Percentiles rank a stretch among this genome's conserved stretches.
Conservation (phyloP, 2,329 filamentous ascomycete genomes). For the Stachybotrys elegans region DNA sequence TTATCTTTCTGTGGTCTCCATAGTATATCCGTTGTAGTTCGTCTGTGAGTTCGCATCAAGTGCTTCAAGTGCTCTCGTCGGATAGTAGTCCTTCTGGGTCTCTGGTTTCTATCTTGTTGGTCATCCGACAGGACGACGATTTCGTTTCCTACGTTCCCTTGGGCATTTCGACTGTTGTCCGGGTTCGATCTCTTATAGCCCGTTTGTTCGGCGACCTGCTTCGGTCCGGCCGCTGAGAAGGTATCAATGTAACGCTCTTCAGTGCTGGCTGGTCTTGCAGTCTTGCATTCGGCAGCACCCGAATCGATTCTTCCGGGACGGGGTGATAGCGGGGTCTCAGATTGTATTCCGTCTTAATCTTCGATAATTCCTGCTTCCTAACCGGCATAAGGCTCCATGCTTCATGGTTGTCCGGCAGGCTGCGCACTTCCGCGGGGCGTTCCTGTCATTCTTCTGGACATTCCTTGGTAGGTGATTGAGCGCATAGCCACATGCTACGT, state of each 20-base stretch:
- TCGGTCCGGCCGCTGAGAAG: neutral
- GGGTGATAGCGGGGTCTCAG: no score
- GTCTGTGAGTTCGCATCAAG: neutral
- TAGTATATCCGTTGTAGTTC: constrained; percentile 1
- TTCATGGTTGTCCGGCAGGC: constrained; percentile 1
- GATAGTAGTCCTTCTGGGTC: neutral
- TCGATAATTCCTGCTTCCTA: constrained; percentile 1
- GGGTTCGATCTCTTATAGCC: neutral
- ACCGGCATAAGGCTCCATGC: neutral
- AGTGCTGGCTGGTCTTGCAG: neutral
- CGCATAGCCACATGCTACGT: constrained; percentile 7
- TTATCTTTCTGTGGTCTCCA: constrained; percentile 1
- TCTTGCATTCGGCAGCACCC: neutral
- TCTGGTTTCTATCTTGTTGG: neutral
- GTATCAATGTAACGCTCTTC: neutral
- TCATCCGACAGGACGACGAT: neutral
- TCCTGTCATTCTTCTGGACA: neutral
- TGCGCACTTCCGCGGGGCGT: neutral
- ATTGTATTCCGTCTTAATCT: neutral
- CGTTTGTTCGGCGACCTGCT: constrained; percentile 1
- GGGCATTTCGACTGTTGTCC: neutral
- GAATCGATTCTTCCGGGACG: neutral
- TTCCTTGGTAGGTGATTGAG: neutral
- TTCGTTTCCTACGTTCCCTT: constrained; percentile 1
- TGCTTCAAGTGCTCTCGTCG: neutral